Base-by-base conservation (phyloP, 192 early-diverging fungal species). In the Phycomyces blakesleeanus region DNA sequence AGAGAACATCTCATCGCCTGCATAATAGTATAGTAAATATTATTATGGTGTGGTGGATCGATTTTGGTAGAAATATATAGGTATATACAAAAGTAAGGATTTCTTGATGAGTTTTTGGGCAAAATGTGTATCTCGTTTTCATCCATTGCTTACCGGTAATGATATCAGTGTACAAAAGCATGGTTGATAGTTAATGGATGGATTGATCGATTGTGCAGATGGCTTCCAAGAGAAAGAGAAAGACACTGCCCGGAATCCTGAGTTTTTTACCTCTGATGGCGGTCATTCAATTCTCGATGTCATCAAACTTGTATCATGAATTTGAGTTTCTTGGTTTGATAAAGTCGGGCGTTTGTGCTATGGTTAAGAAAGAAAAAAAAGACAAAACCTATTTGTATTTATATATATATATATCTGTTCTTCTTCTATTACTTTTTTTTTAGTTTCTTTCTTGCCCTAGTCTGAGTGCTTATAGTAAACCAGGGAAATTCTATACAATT, bases 1-100 rank as follows among this genome's bases (percentile, higher is more conserved):
- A 78, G 91, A 91, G 85, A 91, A 78, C 49, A 97, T 78, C 81
- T 97, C 95, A 73, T 97, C 93, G 55, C 77, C 89, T 34, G 29
- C 29, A 34, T 34, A 34, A 34, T 91, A 60, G 40, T 55, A 44
- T n/a, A n/a, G n/a, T n/a, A n/a, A n/a, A n/a, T n/a, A n/a, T n/a
- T n/a, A n/a, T n/a, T 41, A 20, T 41, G 3, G 51, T 7, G 53
- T 61, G 18, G 55, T 51, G 16, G 21, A 7, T 12, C 21, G 5
- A 51, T 12, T 51, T n/a, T n/a, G n/a, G n/a, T n/a, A n/a, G n/a
- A n/a, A n/a, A n/a, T 42, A 10, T 42, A 2, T n/a, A 27, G 53
- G 29, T 44, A 39, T 54, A 50, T n/a, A 56, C 22, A 44, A 5
- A 15, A 6, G 41, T 53, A 24, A 52, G 47, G 21, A 1, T 15